These are phyloP conservation scores for Oryza rufipogon DNA, from an alignment of 176 grass and related monocot genomes.

Conservation along the genomic window DNA sequence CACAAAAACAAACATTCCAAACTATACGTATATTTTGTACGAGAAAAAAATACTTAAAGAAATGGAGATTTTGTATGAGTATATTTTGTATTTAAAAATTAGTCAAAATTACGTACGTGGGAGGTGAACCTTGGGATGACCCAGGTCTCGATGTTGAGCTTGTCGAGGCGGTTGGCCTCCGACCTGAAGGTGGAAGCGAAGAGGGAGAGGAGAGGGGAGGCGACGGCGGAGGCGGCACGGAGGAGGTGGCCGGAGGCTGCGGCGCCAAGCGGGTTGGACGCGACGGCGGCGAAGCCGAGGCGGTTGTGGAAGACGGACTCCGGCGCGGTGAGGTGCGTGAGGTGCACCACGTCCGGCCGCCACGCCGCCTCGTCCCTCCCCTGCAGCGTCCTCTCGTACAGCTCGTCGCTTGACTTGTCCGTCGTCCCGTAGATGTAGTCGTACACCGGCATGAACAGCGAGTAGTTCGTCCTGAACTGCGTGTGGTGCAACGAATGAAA, in stretches of 20 bases:
- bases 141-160: conserved; percentile 60
- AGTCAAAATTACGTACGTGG: conserved; percentile 35
- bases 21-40: background rate
- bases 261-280: conserved; percentile 41
- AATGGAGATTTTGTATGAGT: background rate
- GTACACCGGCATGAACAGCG: conserved; percentile 76
- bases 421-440: conserved; percentile 66
- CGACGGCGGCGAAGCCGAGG: conserved; percentile 56
- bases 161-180: conserved; percentile 51
- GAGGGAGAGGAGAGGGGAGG: background rate
- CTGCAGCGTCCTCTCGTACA: conserved; percentile 53
- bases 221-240: background rate
- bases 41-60: too few relatives aligned
- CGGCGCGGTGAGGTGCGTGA: conserved; percentile 65
- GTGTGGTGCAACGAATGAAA: conserved; percentile 86
- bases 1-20: background rate
- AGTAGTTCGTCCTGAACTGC: conserved; percentile 77
- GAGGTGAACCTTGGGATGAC: conserved; percentile 55
- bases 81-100: too few relatives aligned
- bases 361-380: background rate
- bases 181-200: conserved; percentile 26
- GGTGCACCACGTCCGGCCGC: conserved; percentile 64
- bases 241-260: background rate
- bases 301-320: conserved; percentile 53
- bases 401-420: conserved; percentile 64